phyloP scores from a whole-genome alignment of 2,329 filamentous ascomycete species.

The Teratosphaeria nubilosa region DNA sequence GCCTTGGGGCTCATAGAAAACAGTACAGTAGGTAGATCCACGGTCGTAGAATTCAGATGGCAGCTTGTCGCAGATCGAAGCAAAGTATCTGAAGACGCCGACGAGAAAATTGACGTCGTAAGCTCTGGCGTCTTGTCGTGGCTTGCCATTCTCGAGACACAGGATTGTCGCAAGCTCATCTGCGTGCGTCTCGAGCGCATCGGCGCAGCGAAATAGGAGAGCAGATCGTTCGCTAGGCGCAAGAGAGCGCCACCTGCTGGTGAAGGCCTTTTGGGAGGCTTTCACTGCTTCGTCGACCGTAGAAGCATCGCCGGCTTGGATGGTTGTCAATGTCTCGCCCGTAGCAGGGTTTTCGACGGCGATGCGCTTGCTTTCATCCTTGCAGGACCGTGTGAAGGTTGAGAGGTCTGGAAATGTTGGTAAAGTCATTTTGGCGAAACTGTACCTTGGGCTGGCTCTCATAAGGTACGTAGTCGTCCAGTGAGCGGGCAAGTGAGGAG shows the following conservation, averaged over 20 bases:
- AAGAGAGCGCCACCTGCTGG: slow-evolving; percentile 2
- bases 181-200: slow-evolving; percentile 6
- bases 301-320: slow-evolving; percentile 5
- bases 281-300: slow-evolving; percentile 6
- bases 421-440: not conserved
- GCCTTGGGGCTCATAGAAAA: slow-evolving; percentile 6
- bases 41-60: slow-evolving; percentile 9
- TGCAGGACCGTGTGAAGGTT: slow-evolving; percentile 6
- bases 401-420: slow-evolving; percentile 4
- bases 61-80: slow-evolving; percentile 9
- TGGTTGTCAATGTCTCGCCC: slow-evolving; percentile 5
- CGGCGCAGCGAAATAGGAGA: slow-evolving; percentile 5
- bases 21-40: slow-evolving; percentile 5
- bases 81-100: slow-evolving; percentile 16
- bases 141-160: slow-evolving; percentile 20
- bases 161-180: slow-evolving; percentile 17
- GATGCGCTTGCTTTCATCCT: slow-evolving; percentile 5
- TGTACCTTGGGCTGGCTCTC: too few species aligned
- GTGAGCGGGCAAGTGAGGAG: not conserved
- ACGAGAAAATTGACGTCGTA: slow-evolving; percentile 13
- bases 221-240: slow-evolving; percentile 4
- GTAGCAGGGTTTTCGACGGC: slow-evolving; percentile 8
- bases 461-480: not conserved
- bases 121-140: slow-evolving; percentile 10
- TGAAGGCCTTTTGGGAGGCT: slow-evolving; percentile 8